These are phyloP conservation scores for Ophiostoma perfectum DNA, from an alignment of 2,329 filamentous ascomycete genomes.

Conservation along the genomic window DNA sequence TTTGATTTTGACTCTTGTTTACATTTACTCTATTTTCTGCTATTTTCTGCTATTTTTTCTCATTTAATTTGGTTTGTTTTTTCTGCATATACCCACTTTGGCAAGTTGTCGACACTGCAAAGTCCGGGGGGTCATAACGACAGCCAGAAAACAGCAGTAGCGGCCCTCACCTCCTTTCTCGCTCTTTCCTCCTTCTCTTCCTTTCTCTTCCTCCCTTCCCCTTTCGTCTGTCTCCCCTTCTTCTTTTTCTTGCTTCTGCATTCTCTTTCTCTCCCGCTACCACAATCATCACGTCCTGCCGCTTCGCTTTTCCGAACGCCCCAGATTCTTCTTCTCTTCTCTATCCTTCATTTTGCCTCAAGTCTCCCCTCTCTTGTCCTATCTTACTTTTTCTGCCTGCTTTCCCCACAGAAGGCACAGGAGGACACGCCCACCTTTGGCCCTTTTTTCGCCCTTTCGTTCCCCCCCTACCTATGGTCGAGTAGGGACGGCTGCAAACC, in stretches of 20 bases:
- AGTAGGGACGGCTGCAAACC: conserved; percentile 19
- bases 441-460: conserved; percentile 19
- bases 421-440: conserved; percentile 18
- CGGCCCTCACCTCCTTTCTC: conserved; percentile 20
- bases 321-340: conserved; percentile 7
- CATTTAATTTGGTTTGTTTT: conserved; percentile 13
- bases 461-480: not conserved
- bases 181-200: not conserved
- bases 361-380: conserved; percentile 15
- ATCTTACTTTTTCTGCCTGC: not conserved
- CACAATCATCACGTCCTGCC: not conserved
- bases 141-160: conserved; percentile 10
- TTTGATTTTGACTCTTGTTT: conserved; percentile 9
- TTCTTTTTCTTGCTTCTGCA: not conserved
- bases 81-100: conserved; percentile 17
- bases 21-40: not conserved
- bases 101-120: conserved; percentile 2
- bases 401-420: conserved; percentile 16
- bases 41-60: conserved; percentile 15
- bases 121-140: conserved; percentile 22
- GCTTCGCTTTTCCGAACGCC: not conserved
- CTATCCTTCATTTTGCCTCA: not conserved
- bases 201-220: not conserved
- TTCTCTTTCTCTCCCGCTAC: not conserved
- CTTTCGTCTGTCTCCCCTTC: conserved; percentile 10